phyloP scores from a whole-genome alignment of 192 early-diverging fungal species.

The Chytriomyces hyalinus region DNA sequence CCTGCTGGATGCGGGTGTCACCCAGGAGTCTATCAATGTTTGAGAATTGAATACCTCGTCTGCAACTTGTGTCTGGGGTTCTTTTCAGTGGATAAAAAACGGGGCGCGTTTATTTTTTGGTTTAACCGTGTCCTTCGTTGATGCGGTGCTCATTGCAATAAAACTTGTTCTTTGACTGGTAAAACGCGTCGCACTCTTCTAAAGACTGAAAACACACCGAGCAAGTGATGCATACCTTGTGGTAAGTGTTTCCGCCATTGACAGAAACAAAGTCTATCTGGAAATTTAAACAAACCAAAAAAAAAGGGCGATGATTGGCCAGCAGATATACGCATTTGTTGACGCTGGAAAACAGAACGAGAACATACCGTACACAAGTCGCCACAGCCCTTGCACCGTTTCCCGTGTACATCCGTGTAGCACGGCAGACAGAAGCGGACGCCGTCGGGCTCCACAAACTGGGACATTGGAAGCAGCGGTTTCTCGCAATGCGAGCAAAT shows the following conservation, averaged over 20 bases:
- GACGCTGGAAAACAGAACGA: not conserved
- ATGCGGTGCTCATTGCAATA: conserved; percentile 20
- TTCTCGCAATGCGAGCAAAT: conserved; percentile 20
- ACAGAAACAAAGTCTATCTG: conserved; percentile 22
- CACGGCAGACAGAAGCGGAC: conserved; percentile 26
- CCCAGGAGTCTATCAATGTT: conserved; percentile 75
- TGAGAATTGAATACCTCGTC: conserved; percentile 43
- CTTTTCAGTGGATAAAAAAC: no score
- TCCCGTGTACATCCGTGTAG: conserved; percentile 11
- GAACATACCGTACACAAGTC: conserved; percentile 12
- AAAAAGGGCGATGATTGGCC: not conserved
- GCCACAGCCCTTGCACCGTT: conserved; percentile 15
- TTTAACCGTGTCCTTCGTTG: no score
- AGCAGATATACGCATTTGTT: no score
- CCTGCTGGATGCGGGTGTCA: conserved; percentile 60
- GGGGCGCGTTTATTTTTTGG: no score
- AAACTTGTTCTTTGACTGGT: not conserved
- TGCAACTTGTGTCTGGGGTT: no score
- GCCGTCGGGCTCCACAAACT: conserved; percentile 28
- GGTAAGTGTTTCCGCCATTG: conserved; percentile 1
- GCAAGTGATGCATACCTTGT: conserved; percentile 23
- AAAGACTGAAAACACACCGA: conserved; percentile 21
- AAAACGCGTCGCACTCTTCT: conserved; percentile 13
- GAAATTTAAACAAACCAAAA: not conserved
- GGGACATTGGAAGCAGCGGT: conserved; percentile 26